Percentiles rank a stretch among this genome's conserved stretches.
These are phyloP conservation scores for Botrytis squamosa DNA, from an alignment of 2,329 filamentous ascomycete species.

Conservation along the genomic window DNA sequence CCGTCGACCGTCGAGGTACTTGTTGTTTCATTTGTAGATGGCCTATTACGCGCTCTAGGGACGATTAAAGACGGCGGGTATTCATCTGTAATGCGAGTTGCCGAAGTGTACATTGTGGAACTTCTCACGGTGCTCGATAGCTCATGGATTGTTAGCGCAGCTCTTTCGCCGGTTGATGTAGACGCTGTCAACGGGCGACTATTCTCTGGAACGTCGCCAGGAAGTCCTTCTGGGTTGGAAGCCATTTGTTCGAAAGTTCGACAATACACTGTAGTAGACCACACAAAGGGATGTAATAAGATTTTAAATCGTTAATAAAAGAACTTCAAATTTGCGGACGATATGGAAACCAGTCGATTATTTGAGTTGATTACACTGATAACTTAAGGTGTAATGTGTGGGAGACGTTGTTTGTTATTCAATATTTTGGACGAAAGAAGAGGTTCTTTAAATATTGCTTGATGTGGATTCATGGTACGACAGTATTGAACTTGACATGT, in stretches of 20 bases:
- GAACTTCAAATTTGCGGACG: too few species aligned
- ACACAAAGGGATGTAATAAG: neutral
- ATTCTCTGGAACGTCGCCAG: neutral
- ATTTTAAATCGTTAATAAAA: neutral
- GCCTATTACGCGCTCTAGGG: neutral
- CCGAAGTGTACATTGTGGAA: accelerated
- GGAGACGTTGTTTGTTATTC: neutral
- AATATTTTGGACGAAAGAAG: too few species aligned
- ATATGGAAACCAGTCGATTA: neutral
- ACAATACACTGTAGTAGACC: neutral
- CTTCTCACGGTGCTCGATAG: neutral
- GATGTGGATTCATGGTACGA: too few species aligned
- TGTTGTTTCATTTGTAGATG: neutral
- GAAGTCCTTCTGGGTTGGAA: neutral
- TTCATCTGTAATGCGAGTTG: neutral
- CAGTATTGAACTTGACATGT: neutral
- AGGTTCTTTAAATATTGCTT: neutral
- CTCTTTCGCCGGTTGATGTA: neutral
- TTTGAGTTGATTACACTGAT: neutral
- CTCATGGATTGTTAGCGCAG: neutral
- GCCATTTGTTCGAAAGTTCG: neutral
- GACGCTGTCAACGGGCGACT: neutral
- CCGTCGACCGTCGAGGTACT: neutral
- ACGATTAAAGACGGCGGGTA: neutral
- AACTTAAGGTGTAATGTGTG: neutral